phyloP scores from a whole-genome alignment of 495 filamentous ascomycete species.

The Penicillium alfredii region DNA sequence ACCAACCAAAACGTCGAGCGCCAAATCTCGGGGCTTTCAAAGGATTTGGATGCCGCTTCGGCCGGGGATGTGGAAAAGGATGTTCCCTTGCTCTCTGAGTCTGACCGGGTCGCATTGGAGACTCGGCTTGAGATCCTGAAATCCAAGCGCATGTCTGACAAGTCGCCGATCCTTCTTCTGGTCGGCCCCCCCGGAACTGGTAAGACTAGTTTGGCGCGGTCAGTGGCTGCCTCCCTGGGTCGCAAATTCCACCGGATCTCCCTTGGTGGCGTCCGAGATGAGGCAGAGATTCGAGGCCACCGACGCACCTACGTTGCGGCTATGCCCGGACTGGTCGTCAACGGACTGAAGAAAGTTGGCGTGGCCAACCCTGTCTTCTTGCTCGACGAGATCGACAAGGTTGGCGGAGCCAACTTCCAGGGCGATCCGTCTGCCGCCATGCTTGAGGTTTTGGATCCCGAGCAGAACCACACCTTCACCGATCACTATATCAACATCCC shows the following conservation, averaged over 20 bases:
- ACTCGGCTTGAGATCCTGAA: constrained; percentile 63
- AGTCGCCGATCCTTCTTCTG: constrained; percentile 90
- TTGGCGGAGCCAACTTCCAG: constrained; percentile 86
- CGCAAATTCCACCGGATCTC: constrained; percentile 97
- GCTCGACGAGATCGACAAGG: constrained; percentile 98
- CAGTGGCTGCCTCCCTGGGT: constrained; percentile 83
- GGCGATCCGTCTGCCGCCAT: constrained; percentile 98
- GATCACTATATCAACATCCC: constrained; percentile 98
- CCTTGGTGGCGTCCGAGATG: constrained; percentile 90
- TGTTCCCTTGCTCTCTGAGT: constrained; percentile 28
- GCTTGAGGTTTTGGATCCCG: constrained; percentile 96
- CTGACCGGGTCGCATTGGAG: constrained; percentile 42
- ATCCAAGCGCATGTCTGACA: constrained; percentile 77
- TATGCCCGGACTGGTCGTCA: constrained; percentile 94
- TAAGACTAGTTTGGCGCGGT: constrained; percentile 94
- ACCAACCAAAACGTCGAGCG: constrained; percentile 74
- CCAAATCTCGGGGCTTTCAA: constrained; percentile 62
- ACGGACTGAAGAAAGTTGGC: constrained; percentile 91
- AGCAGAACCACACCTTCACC: constrained; percentile 91
- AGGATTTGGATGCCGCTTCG: constrained; percentile 47
- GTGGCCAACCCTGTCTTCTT: constrained; percentile 95
- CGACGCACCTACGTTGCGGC: constrained; percentile 96
- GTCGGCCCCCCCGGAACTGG: constrained; percentile 94
- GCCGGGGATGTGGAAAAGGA: constrained; percentile 39
- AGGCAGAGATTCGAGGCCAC: constrained; percentile 95